Evolutionary conservation across 202 grass and related monocot species (phyloP).

Genomic region (Digitaria exilis): DNA sequence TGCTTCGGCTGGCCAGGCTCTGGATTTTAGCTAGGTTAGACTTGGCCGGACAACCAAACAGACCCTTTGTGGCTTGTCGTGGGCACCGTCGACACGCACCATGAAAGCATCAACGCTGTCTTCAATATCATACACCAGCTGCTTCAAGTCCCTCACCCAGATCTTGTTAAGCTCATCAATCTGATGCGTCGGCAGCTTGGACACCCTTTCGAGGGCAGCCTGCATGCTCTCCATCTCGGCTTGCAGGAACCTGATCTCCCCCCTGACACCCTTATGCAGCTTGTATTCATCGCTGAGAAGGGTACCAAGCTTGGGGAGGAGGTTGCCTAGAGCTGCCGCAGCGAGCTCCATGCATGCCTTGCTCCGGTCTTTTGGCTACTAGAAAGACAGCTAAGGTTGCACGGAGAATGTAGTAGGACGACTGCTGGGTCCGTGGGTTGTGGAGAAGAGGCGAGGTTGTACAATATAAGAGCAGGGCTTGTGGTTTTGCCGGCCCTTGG

Average conservation of each 20-base stretch:
- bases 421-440: too few relatives aligned
- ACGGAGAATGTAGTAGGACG: too few relatives aligned
- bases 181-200: not conserved
- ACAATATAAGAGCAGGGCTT: too few relatives aligned
- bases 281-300: not conserved
- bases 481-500: too few relatives aligned
- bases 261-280: not conserved
- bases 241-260: not conserved
- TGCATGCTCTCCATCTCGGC: slow-evolving; percentile 16
- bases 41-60: too few relatives aligned
- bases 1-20: too few relatives aligned
- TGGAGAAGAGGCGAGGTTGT: too few relatives aligned
- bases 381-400: too few relatives aligned
- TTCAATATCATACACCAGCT: slow-evolving; percentile 37
- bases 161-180: not conserved
- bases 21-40: too few relatives aligned
- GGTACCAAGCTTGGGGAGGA: not conserved
- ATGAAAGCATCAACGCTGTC: slow-evolving; percentile 20
- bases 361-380: too few relatives aligned
- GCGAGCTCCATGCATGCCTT: slow-evolving; percentile 8
- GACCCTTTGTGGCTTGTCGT: not conserved
- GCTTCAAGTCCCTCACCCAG: slow-evolving; percentile 37
- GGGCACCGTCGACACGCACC: not conserved
- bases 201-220: not conserved
- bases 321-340: not conserved